Percentiles rank a stretch among this genome's conserved stretches.
Evolutionary conservation across 345 rosid species (phyloP).

Genomic region (Moringa oleifera): DNA sequence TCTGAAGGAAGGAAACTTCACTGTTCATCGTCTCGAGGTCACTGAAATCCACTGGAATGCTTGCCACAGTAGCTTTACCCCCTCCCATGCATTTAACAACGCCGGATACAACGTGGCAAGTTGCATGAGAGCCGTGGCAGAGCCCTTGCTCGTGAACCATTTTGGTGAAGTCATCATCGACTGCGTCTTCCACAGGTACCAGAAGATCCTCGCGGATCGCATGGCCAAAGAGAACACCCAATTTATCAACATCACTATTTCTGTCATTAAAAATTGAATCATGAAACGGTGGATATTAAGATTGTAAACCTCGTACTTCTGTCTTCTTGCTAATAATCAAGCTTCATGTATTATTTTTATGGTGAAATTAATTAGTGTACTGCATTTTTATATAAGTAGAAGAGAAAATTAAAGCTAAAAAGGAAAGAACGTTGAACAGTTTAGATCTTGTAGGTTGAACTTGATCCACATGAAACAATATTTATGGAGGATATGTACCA

Average conservation of each 20-base stretch:
- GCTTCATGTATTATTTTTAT: too few relatives aligned
- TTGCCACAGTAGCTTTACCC: not conserved
- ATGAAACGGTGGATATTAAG: too few relatives aligned
- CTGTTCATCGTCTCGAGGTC: slow-evolving; percentile 28
- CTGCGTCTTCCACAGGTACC: slow-evolving; percentile 29
- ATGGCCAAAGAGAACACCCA: slow-evolving; percentile 30
- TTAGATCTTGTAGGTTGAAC: too few relatives aligned
- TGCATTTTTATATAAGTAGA: too few relatives aligned
- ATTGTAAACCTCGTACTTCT: too few relatives aligned
- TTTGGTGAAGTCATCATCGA: slow-evolving; percentile 38
- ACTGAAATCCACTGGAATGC: slow-evolving; percentile 39
- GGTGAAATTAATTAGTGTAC: too few relatives aligned
- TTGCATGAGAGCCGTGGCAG: slow-evolving; percentile 54
- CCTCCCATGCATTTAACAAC: not conserved
- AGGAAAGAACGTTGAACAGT: too few relatives aligned
- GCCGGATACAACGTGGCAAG: slow-evolving; percentile 33
- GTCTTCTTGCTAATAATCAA: too few relatives aligned
- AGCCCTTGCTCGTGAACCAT: slow-evolving; percentile 46
- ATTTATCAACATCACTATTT: slow-evolving; percentile 32
- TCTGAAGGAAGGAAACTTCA: slow-evolving; percentile 37
- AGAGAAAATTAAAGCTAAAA: too few relatives aligned
- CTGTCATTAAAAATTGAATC: slow-evolving; percentile 15
- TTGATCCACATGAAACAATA: too few relatives aligned
- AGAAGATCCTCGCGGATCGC: slow-evolving; percentile 22
- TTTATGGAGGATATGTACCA: too few relatives aligned